Conservation (phyloP, 257 asterid genomes). For the Salvia miltiorrhiza region DNA sequence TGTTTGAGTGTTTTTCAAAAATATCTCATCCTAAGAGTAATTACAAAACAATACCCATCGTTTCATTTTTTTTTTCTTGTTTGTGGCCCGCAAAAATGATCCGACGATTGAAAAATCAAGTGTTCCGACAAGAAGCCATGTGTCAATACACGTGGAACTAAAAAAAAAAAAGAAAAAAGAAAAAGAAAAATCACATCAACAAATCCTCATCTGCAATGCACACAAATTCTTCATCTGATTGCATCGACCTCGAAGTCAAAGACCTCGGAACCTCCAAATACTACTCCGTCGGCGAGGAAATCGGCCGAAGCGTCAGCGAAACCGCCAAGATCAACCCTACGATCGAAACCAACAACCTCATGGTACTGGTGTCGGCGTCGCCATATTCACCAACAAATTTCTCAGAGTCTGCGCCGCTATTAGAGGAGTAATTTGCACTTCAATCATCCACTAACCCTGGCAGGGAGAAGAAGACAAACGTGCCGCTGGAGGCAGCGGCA, state of each 20-base stretch:
- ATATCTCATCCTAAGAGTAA: no score
- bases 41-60: no score
- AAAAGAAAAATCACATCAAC: no score
- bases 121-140: no score
- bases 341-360: constrained; percentile 58
- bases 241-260: constrained; percentile 62
- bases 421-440: neutral
- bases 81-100: no score
- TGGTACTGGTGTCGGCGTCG: constrained; percentile 94
- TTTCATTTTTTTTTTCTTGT: no score
- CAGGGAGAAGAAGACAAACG: constrained; percentile 9
- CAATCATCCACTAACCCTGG: constrained; percentile 11
- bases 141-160: no score
- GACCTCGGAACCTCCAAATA: constrained; percentile 70
- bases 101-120: no score
- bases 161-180: no score
- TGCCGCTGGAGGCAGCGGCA: constrained; percentile 1
- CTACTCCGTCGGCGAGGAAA: constrained; percentile 73
- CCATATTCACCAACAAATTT: constrained; percentile 84
- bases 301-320: constrained; percentile 76
- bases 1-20: no score
- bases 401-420: constrained; percentile 89
- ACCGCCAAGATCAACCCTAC: constrained; percentile 33
- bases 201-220: no score
- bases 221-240: no score